Evolutionary conservation across 495 filamentous ascomycete genomes (phyloP), one percentile per base, ranked within the genome.

Genomic region (Penicillium flavigenum): DNA sequence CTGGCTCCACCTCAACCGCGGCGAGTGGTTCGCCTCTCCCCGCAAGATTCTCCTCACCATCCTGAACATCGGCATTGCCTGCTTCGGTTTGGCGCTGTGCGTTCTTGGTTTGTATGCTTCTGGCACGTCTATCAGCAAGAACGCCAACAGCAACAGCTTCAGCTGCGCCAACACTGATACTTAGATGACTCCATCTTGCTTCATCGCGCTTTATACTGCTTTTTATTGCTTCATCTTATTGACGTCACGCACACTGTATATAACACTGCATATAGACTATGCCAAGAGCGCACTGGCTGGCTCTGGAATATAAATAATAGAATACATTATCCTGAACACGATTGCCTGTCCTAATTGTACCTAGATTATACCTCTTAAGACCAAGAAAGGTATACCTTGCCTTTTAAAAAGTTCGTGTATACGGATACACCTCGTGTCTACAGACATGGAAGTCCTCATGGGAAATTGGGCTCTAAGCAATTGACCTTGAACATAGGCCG

Each of bases 1-100:
- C 62, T 76, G 77, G 76, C 55, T 79, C 16, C 68, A 69, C 57
- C 32, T 79, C 52, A 79, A 79, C 54, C 38, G 59, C 10, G 72
- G 70, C 12, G 47, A 63, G 47, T 72, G 67, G 65, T 68, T 70
- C 20, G 55, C 70, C 14, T 63, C 60, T 5, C 69, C 69, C 3
- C 61, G 60, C 48, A 75, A 75, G 65, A 71, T 72, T n/a, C 50
- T 48, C 12, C 38, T 75, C 26, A 64, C 60, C 17, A 42, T 73
- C 7, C 39, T 73, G 4, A 75, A 74, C 48, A 32, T 68, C 1
- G 41, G 20, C 9, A 68, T 74, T 49, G 63, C 63, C 1, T 20
- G 60, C 16, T 62, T 74, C 12, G 72, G 70, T 46, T 36, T 64
- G 32, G 44, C 39, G 0, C 57, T 70, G 47, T 77, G 74, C 54